These are phyloP conservation scores for Trametes versicolor DNA, from an alignment of 1,284 basidiomycete genomes.

Conservation along the genomic window DNA sequence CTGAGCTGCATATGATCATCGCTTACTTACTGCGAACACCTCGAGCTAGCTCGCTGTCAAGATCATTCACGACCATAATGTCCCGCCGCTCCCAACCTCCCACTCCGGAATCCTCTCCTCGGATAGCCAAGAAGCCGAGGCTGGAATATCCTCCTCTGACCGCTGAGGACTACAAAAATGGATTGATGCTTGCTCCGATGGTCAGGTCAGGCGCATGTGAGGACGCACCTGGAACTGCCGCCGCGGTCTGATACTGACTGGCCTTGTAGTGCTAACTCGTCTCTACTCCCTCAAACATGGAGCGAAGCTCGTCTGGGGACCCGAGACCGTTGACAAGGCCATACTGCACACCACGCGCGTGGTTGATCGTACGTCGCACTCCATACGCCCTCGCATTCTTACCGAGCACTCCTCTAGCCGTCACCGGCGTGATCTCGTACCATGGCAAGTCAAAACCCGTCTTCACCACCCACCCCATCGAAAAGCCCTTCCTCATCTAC, in stretches of 20 bases:
- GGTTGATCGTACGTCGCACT: conserved; percentile 78
- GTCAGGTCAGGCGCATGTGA: conserved; percentile 90
- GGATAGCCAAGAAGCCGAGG: conserved; percentile 63
- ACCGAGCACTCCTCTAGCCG: conserved; percentile 55
- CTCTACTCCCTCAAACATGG: conserved; percentile 93
- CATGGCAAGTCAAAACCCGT: conserved; percentile 85
- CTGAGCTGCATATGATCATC: conserved; percentile 19
- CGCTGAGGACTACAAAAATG: conserved; percentile 78
- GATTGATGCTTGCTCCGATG: conserved; percentile 93
- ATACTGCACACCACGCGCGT: conserved; percentile 87
- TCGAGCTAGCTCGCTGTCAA: conserved; percentile 15
- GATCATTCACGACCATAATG: conserved; percentile 48
- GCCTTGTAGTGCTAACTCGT: conserved; percentile 76
- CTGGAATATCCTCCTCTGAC: conserved; percentile 61
- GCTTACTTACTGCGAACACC: conserved; percentile 1
- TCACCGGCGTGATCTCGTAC: conserved; percentile 92
- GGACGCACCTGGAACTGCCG: conserved; percentile 45
- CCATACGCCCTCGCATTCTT: conserved; percentile 14
- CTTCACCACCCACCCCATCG: conserved; percentile 94
- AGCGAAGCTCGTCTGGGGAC: conserved; percentile 96
- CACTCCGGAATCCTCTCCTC: conserved; percentile 54
- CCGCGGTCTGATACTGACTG: conserved; percentile 17
- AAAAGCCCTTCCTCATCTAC: conserved; percentile 90
- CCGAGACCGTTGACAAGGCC: conserved; percentile 96
- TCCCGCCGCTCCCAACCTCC: conserved; percentile 61